phyloP scores from a whole-genome alignment of 129 eudicot genomes.

The Daucus carota region DH1_v3.0 NC_030387.2:2843501-2844000 shows the following conservation, averaged over 20 bases:
- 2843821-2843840: conserved; percentile 69
- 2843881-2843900: conserved; percentile 86
- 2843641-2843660: neutral
- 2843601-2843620: neutral
- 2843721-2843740: neutral
- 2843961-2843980: conserved; percentile 2
- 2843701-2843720: neutral
- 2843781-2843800: neutral
- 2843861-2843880: conserved; percentile 89
- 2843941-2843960: conserved; percentile 59
- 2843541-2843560: neutral
- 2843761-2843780: neutral
- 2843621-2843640: neutral
- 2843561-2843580: neutral
- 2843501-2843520: neutral
- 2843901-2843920: conserved; percentile 93
- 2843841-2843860: conserved; percentile 96
- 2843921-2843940: conserved; percentile 95
- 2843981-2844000: neutral
- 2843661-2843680: neutral
- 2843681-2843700: neutral
- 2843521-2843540: neutral
- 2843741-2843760: too few species aligned
- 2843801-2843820: conserved; percentile 58
- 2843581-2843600: neutral